Evolutionary conservation across 805 yeast genomes (phyloP).

Genomic region (Pichia kluyveri): DNA sequence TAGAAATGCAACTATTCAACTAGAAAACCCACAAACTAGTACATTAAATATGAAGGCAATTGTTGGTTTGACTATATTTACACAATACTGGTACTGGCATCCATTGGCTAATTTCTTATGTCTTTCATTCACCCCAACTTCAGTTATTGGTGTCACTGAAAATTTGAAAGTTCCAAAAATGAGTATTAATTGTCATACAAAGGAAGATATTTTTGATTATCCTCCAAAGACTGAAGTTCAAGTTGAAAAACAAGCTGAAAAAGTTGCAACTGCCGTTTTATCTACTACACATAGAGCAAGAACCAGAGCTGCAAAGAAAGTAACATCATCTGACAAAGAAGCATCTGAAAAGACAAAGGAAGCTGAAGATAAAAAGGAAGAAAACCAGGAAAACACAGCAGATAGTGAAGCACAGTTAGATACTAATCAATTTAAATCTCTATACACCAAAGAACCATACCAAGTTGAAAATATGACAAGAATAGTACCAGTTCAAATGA

Average conservation of each 20-base stretch:
- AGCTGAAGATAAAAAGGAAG: conserved; percentile 31
- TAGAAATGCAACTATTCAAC: conserved; percentile 86
- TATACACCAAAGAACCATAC: conserved; percentile 55
- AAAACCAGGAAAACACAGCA: conserved; percentile 6
- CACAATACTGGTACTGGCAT: conserved; percentile 98
- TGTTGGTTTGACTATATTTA: conserved; percentile 82
- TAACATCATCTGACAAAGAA: conserved; percentile 37
- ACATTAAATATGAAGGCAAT: conserved; percentile 85
- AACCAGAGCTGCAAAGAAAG: conserved; percentile 60
- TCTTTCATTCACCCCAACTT: conserved; percentile 86
- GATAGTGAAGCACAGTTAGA: conserved; percentile 13
- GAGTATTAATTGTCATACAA: conserved; percentile 71
- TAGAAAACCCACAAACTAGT: conserved; percentile 83
- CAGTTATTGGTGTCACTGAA: conserved; percentile 75
- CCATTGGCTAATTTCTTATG: conserved; percentile 91
- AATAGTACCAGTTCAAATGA: conserved; percentile 82
- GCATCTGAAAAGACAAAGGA: conserved; percentile 29
- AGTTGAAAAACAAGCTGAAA: conserved; percentile 76
- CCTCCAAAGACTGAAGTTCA: conserved; percentile 83
- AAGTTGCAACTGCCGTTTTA: conserved; percentile 84
- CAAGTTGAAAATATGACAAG: conserved; percentile 73
- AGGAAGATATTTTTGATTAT: conserved; percentile 71
- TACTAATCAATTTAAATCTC: conserved; percentile 31
- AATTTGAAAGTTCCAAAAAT: conserved; percentile 85
- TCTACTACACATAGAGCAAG: conserved; percentile 93